Base-by-base conservation (phyloP, 2,329 filamentous ascomycete species). In the Penicillium sp. region DNA sequence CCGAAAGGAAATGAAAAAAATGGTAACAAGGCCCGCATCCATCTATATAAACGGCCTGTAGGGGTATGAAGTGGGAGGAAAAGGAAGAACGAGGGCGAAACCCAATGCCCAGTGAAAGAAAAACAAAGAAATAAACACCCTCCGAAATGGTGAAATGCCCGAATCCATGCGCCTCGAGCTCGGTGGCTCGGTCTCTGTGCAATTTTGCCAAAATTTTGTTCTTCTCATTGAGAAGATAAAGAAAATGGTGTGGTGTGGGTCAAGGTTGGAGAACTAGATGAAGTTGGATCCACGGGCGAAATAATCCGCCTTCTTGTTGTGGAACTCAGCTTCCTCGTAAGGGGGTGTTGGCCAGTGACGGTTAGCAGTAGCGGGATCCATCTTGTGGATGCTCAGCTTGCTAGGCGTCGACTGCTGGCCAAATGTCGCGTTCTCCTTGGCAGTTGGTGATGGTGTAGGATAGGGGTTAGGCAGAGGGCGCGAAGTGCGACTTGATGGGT, bases 281-380 rank as follows among this genome's bases (percentile, higher is more conserved):
- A 64, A 73, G 50, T 66, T 71, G 52, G 72, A 64, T 59, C 88
- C 84, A 31, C 86, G 85, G 49, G 88, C 87, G 79, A 89, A 88
- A 62, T 92, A 92, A 74, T 88, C 92, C 5, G 91, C 85, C 29
- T 90, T 89, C 40, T 89, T 88, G 8, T 88, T 86, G 16, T 88
- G 91, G 93, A 92, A 97, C 71, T 96, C 92, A 59, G 87, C 87
- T 65, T 96, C 92, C 67, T 96, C 92, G 64, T 97, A 96, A 3
- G 94, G 93, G 21, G 94, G 94, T 14, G 94, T 97, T 3, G 92
- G 93, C 88, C 92, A 97, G 75, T 96, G 94, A 38, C 86, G 81
- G 50, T 80, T 75, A 21, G 78, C 76, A 51, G 77, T 68, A 50
- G 80, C 75, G 60, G 82, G 72, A 56, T 80, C 75, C 11, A 74